Base-by-base conservation (phyloP, 2,329 filamentous ascomycete species). In the Chaetomium strumarium region DNA sequence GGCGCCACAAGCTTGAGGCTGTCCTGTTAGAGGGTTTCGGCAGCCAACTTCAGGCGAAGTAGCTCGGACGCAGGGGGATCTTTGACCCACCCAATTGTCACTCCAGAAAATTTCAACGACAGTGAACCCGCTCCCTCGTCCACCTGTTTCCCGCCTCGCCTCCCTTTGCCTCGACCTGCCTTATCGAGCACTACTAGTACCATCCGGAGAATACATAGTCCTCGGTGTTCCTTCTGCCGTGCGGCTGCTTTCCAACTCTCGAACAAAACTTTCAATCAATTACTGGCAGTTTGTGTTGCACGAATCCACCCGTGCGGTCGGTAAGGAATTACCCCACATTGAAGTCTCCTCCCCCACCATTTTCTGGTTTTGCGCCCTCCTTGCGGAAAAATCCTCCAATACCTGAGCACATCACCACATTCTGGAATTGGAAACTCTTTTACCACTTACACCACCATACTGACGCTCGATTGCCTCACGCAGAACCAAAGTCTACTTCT, bases 21-120 rank as follows among this genome's bases (percentile, higher is more conserved):
- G 51, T 55, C 48, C 20, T 46, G 43, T 39, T 29, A 38, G 29
- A 31, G 30, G 24, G 16, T 34, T 16, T 29, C 10, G 16, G 29
- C 10, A 13, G 29, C n/a, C 41, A 45, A 17, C 29, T 12, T 41
- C 55, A 58, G 50, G 55, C 58, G 55, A 54, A 50, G 54, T 38
- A 30, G 20, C 9, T 17, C 10, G 19, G 39, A 43, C 4, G 19
- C 49, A 52, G 47, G 38, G 50, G 52, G 57, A 57, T 51, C 58
- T 56, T 52, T 58, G 55, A 57, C 57, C 61, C 61, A 61, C 61
- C 31, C 37, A 40, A 47, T 58, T 46, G 40, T 39, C 52, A 56
- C 51, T 39, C 53, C 55, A 56, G 59, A 61, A 62, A 62, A 62
- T 54, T 62, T 62, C 58, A 62, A 62, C 49, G 53, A 51, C 52